Evolutionary conservation across 108 stramenopile species (phyloP).

Genomic region (Chaetoceros tenuissimus): DNA sequence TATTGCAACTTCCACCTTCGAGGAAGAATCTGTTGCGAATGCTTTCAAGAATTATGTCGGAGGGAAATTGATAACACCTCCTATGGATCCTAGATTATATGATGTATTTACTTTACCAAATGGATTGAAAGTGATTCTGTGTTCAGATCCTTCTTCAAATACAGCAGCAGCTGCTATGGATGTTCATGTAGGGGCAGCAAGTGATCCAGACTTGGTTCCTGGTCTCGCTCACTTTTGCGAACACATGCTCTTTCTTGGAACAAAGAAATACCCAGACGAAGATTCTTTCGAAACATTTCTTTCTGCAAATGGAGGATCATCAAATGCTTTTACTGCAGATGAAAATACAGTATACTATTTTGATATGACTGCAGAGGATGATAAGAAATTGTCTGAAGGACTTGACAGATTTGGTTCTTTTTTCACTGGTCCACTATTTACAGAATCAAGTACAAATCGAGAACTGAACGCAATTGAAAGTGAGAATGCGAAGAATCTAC

Average conservation of each 20-base stretch:
- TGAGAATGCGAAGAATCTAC: slow-evolving; percentile 91
- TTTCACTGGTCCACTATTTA: slow-evolving; percentile 86
- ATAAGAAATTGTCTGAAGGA: slow-evolving; percentile 61
- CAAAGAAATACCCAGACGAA: slow-evolving; percentile 77
- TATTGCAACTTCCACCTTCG: neutral
- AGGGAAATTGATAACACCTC: slow-evolving; percentile 50
- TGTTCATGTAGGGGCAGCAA: slow-evolving; percentile 84
- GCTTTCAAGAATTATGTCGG: neutral
- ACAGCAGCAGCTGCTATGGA: slow-evolving; percentile 81
- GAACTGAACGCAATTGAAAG: slow-evolving; percentile 93
- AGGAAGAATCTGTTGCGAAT: neutral
- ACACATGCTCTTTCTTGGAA: slow-evolving; percentile 87
- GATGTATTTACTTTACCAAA: slow-evolving; percentile 45
- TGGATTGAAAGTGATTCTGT: slow-evolving; percentile 60
- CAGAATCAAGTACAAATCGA: slow-evolving; percentile 65
- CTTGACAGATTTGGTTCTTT: slow-evolving; percentile 84
- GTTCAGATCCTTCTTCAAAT: slow-evolving; percentile 77
- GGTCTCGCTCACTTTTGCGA: slow-evolving; percentile 85
- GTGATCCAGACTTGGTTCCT: slow-evolving; percentile 77
- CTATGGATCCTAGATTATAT: slow-evolving; percentile 60
- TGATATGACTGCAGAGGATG: slow-evolving; percentile 58
- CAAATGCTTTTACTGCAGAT: slow-evolving; percentile 85
- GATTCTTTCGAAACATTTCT: slow-evolving; percentile 72
- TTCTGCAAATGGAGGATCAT: slow-evolving; percentile 62
- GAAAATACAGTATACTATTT: slow-evolving; percentile 95